Evolutionary conservation across 1,284 basidiomycete species (phyloP).

Genomic region (Tausonia pullulans): DNA sequence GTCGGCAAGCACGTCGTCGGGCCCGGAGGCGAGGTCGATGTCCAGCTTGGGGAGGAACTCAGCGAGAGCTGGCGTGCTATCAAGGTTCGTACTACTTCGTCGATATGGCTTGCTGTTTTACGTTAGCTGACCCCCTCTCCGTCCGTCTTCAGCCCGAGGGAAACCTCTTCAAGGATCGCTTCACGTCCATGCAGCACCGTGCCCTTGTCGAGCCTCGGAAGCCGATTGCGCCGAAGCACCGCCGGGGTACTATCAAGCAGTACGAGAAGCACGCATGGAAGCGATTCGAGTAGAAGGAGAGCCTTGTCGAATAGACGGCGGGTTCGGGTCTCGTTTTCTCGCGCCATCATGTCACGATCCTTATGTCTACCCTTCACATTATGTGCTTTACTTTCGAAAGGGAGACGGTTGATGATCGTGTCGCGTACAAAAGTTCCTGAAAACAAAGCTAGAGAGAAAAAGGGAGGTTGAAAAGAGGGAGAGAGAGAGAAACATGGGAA

Average conservation of each 20-base stretch:
- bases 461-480: too few relatives aligned
- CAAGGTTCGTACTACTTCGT: constrained; percentile 46
- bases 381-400: too few relatives aligned
- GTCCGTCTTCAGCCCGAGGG: constrained; percentile 62
- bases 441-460: too few relatives aligned
- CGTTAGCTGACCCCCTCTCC: neutral
- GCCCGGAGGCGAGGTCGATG: constrained; percentile 52
- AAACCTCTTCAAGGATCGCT: constrained; percentile 82
- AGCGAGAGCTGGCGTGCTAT: constrained; percentile 73
- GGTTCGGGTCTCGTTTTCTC: too few relatives aligned
- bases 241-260: constrained; percentile 50
- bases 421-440: too few relatives aligned
- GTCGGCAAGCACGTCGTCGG: constrained; percentile 68
- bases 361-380: too few relatives aligned
- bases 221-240: constrained; percentile 57
- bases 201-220: constrained; percentile 38
- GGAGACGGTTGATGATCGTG: too few relatives aligned
- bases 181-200: constrained; percentile 44
- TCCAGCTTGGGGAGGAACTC: constrained; percentile 85
- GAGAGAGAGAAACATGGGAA: too few relatives aligned
- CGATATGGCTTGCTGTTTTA: neutral
- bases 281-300: constrained; percentile 44
- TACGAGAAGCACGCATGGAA: constrained; percentile 87
- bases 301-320: too few relatives aligned
- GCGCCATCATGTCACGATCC: too few relatives aligned